A percentile compares a stretch with the other conserved stretches of the same genome.
These are phyloP conservation scores for Malbranchea zuffiana DNA, from an alignment of 2,329 filamentous ascomycete genomes.

Conservation along the genomic window DNA sequence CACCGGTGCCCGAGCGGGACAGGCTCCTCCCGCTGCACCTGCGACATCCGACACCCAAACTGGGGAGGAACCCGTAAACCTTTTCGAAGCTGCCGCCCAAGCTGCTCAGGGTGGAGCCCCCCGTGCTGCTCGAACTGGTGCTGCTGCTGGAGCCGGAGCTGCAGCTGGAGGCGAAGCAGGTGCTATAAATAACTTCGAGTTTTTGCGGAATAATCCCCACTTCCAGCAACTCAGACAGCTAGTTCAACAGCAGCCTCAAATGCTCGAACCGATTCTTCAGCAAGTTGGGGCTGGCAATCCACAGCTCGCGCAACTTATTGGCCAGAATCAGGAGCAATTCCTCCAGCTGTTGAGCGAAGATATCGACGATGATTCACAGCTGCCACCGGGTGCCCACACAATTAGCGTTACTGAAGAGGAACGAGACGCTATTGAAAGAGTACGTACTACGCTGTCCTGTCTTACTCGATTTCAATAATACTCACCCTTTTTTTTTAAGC, in stretches of 20 bases:
- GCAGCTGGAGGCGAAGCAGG: slow-evolving; percentile 14
- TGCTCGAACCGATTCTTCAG: slow-evolving; percentile 96
- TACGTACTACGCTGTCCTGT: slow-evolving; percentile 37
- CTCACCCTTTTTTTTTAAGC: slow-evolving; percentile 37
- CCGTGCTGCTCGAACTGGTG: slow-evolving; percentile 17
- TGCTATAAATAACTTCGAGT: slow-evolving; percentile 68
- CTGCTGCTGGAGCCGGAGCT: slow-evolving; percentile 18
- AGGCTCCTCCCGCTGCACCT: slow-evolving; percentile 36
- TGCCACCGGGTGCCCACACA: slow-evolving; percentile 63
- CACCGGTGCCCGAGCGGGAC: slow-evolving; percentile 10
- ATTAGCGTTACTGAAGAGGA: slow-evolving; percentile 94
- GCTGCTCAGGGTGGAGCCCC: slow-evolving; percentile 42
- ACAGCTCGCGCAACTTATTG: slow-evolving; percentile 83
- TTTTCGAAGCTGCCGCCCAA: slow-evolving; percentile 87
- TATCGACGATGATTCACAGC: slow-evolving; percentile 60
- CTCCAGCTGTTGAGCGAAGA: slow-evolving; percentile 82
- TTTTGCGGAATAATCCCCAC: slow-evolving; percentile 86
- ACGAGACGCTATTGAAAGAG: slow-evolving; percentile 89
- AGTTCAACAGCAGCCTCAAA: slow-evolving; percentile 93
- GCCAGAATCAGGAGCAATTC: slow-evolving; percentile 85
- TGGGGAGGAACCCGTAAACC: slow-evolving; percentile 59
- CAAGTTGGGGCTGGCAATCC: slow-evolving; percentile 93
- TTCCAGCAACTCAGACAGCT: slow-evolving; percentile 97
- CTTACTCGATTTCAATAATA: background rate
- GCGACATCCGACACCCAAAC: slow-evolving; percentile 25